phyloP scores from a whole-genome alignment of 2,329 filamentous ascomycete genomes.

The Esteya vermicola region DNA sequence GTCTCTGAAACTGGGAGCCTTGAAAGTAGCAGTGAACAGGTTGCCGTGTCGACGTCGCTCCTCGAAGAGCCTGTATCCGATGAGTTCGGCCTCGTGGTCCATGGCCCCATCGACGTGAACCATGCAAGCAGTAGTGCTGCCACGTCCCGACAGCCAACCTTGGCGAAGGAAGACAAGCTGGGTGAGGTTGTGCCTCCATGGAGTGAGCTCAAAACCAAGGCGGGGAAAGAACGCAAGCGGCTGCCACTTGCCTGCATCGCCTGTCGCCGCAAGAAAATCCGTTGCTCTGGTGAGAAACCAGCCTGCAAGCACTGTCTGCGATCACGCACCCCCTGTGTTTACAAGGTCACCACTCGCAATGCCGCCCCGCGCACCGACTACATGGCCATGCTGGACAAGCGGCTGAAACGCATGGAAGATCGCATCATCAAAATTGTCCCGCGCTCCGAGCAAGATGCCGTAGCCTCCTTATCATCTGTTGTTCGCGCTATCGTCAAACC shows the following conservation, averaged over 20 bases:
- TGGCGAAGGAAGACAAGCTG: slow-evolving; percentile 40
- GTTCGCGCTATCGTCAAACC: slow-evolving; percentile 78
- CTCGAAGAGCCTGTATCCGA: slow-evolving; percentile 41
- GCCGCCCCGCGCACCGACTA: slow-evolving; percentile 92
- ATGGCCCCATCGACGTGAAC: slow-evolving; percentile 33
- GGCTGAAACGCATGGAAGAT: slow-evolving; percentile 93
- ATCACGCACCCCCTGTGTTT: slow-evolving; percentile 88
- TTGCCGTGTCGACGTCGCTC: slow-evolving; percentile 23
- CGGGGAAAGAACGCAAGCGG: slow-evolving; percentile 89
- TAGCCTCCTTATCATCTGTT: slow-evolving; percentile 37
- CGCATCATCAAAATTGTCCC: slow-evolving; percentile 92
- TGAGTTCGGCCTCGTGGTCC: slow-evolving; percentile 40
- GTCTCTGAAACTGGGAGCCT: slow-evolving; percentile 29
- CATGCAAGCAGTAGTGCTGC: slow-evolving; percentile 20
- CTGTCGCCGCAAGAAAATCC: slow-evolving; percentile 92
- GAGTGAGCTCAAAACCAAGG: slow-evolving; percentile 79
- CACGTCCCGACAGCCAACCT: neutral
- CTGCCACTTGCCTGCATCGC: slow-evolving; percentile 90
- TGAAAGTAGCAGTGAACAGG: slow-evolving; percentile 28
- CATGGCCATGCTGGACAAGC: slow-evolving; percentile 97
- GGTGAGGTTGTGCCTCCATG: slow-evolving; percentile 45
- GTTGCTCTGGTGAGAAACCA: slow-evolving; percentile 94
- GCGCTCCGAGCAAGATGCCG: slow-evolving; percentile 62
- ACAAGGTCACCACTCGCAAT: slow-evolving; percentile 91
- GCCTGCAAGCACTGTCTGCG: slow-evolving; percentile 92